These are phyloP conservation scores for Quercus wislizeni DNA, from an alignment of 306 rosid species.

Conservation along the genomic window DNA sequence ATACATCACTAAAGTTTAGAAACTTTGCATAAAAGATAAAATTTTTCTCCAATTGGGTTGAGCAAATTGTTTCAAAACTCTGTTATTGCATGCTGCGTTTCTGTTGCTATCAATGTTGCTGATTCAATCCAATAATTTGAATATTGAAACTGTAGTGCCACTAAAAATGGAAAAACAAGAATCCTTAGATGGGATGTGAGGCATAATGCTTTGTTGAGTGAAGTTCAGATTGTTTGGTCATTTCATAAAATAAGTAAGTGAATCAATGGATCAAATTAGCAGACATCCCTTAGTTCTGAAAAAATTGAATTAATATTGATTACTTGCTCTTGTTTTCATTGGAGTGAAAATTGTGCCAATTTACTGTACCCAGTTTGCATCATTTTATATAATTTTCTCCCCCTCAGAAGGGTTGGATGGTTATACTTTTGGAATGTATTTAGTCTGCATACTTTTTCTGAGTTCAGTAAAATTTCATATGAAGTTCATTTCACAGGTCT, in stretches of 20 bases:
- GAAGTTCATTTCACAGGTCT: not conserved
- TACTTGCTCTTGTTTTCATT: not conserved
- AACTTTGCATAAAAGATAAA: not conserved
- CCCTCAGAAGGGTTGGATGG: not conserved
- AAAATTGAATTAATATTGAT: not conserved
- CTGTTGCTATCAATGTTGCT: not conserved
- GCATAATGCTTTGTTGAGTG: not conserved
- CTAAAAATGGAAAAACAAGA: not conserved
- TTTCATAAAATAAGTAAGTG: not conserved
- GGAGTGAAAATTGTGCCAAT: not conserved
- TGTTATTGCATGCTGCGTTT: not conserved
- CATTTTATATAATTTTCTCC: not conserved
- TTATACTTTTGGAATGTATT: not conserved
- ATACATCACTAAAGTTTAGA: not conserved
- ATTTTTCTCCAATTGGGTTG: too few species aligned
- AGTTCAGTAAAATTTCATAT: not conserved
- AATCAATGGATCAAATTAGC: not conserved
- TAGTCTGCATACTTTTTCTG: not conserved
- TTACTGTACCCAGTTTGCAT: not conserved
- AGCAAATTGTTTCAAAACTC: too few species aligned
- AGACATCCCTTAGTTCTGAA: not conserved
- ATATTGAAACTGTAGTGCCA: not conserved
- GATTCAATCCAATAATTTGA: not conserved
- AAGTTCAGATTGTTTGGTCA: not conserved
- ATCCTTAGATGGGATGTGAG: not conserved